A percentile compares a stretch with the other conserved stretches of the same genome.
Conservation (phyloP, 1,284 basidiomycete species). For the Sporisorium graminicola region DNA sequence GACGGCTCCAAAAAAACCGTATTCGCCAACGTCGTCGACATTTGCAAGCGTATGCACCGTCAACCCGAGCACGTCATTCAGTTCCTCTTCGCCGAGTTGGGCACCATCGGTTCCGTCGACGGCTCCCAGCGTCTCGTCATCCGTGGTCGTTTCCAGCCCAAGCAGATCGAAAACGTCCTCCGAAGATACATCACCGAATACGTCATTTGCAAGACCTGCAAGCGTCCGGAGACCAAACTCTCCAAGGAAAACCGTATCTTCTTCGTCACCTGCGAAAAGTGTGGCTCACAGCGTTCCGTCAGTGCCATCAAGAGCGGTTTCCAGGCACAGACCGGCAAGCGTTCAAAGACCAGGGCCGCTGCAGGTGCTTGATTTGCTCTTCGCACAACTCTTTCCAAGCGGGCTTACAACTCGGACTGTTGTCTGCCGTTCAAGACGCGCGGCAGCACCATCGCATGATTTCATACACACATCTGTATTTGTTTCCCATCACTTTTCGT, state of each 20-base stretch:
- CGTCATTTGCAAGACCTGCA: slow-evolving; percentile 99
- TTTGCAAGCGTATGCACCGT: slow-evolving; percentile 98
- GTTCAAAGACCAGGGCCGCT: slow-evolving; percentile 57
- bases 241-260: slow-evolving; percentile 99
- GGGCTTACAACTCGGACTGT: not conserved
- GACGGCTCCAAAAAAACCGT: slow-evolving; percentile 97
- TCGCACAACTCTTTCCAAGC: too few relatives aligned
- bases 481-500: not conserved
- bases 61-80: slow-evolving; percentile 99
- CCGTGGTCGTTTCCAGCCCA: slow-evolving; percentile 97
- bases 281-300: slow-evolving; percentile 90
- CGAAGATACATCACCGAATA: slow-evolving; percentile 98
- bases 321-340: slow-evolving; percentile 90
- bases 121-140: slow-evolving; percentile 93
- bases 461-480: slow-evolving; percentile 4
- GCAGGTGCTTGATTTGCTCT: slow-evolving; percentile 35
- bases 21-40: slow-evolving; percentile 96
- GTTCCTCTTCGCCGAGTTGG: slow-evolving; percentile 97
- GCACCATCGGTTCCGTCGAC: slow-evolving; percentile 95
- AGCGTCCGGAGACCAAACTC: slow-evolving; percentile 95
- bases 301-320: slow-evolving; percentile 98
- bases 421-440: not conserved
- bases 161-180: slow-evolving; percentile 97
- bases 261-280: slow-evolving; percentile 97
- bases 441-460: slow-evolving; percentile 5